A percentile compares a stretch with the other conserved stretches of the same genome.
phyloP scores from a whole-genome alignment of 306 rosid species.

The Sphenostylis stenocarpa region DNA sequence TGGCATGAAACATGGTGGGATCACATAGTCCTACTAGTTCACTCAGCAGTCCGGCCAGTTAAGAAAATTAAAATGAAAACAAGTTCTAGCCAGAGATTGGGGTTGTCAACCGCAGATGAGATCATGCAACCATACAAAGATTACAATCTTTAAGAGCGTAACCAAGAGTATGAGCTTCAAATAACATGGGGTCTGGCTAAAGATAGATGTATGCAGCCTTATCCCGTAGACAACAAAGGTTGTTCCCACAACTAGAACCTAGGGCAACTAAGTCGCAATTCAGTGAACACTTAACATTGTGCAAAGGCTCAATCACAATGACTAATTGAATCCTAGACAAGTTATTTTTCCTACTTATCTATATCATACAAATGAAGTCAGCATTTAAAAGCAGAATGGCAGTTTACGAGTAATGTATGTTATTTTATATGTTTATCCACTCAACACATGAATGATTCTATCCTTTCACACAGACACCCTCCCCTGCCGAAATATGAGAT shows the following conservation, averaged over 20 bases:
- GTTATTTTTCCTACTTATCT: not conserved
- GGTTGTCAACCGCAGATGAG: not conserved
- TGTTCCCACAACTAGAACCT: not conserved
- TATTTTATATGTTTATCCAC: not conserved
- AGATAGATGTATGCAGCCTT: not conserved
- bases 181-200: not conserved
- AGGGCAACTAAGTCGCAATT: not conserved
- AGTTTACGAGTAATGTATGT: not conserved
- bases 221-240: not conserved
- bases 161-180: not conserved
- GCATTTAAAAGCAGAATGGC: not conserved
- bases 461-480: not conserved
- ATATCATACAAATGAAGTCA: not conserved
- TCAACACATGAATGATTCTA: not conserved
- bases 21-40: not conserved
- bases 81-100: not conserved
- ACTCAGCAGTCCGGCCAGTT: not conserved
- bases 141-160: not conserved
- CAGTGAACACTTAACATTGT: not conserved
- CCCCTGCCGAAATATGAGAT: not conserved
- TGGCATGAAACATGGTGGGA: not conserved
- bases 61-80: not conserved
- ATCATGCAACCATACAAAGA: not conserved
- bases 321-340: conserved; percentile 1
- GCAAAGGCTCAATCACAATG: not conserved